phyloP scores from a whole-genome alignment of 2,329 filamentous ascomycete genomes.

The Diaporthe helianthi region DNA sequence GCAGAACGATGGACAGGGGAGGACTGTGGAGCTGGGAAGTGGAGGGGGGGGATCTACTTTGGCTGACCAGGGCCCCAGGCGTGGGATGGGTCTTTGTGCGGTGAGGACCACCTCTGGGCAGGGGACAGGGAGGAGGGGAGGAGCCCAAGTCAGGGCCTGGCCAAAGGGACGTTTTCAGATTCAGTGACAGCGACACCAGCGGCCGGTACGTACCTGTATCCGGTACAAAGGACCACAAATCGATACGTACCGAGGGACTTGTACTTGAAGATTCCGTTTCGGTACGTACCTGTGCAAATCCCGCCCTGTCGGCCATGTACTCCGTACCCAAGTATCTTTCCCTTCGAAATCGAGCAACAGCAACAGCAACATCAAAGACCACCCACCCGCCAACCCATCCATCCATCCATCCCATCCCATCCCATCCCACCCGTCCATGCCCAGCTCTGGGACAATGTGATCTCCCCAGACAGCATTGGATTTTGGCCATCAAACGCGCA shows the following conservation, averaged over 20 bases:
- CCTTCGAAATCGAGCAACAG: background rate
- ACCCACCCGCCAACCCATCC: background rate
- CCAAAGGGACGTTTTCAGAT: conserved; percentile 25
- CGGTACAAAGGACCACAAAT: conserved; percentile 14
- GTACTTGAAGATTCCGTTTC: conserved; percentile 35
- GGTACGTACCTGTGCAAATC: conserved; percentile 33
- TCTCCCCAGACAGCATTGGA: conserved; percentile 15
- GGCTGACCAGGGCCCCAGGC: conserved; percentile 27
- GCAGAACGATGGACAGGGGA: conserved; percentile 15
- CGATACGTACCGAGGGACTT: conserved; percentile 31
- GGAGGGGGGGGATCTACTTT: conserved; percentile 27
- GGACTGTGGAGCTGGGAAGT: conserved; percentile 24
- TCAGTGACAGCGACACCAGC: conserved; percentile 3
- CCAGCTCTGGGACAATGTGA: conserved; percentile 26
- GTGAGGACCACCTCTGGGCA: conserved; percentile 22
- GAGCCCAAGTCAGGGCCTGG: conserved; percentile 25
- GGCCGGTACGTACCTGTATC: conserved; percentile 20
- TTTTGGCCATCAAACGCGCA: conserved; percentile 21
- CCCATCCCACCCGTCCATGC: conserved; percentile 5
- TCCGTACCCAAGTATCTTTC: conserved; percentile 32
- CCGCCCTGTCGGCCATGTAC: conserved; percentile 30
- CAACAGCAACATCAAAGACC: conserved; percentile 22
- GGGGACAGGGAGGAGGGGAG: conserved; percentile 25
- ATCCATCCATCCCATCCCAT: conserved; percentile 12
- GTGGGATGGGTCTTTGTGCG: conserved; percentile 29